Evolutionary conservation across 2,329 filamentous ascomycete genomes (phyloP).

Genomic region (Elsinoe australis): DNA sequence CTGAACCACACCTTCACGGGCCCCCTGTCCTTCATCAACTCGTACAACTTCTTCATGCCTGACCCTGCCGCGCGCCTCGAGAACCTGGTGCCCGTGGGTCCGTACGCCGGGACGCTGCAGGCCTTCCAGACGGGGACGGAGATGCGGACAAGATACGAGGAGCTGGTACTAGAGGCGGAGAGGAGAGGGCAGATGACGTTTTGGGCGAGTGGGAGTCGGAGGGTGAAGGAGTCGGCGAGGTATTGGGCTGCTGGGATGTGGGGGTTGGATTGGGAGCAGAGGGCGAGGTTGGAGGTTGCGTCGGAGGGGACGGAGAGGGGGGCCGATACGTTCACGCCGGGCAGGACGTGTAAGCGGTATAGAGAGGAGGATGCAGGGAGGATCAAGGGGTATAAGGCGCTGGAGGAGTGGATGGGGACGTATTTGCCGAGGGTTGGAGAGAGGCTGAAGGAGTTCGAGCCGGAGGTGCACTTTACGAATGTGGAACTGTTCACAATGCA

Average conservation of each 20-base stretch:
- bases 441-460: slow-evolving; percentile 39
- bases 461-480: slow-evolving; percentile 37
- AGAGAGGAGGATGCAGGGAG: slow-evolving; percentile 38
- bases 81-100: slow-evolving; percentile 49
- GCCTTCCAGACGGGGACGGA: slow-evolving; percentile 49
- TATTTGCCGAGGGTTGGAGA: slow-evolving; percentile 43
- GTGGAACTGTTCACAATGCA: slow-evolving; percentile 53
- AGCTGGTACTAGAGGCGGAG: slow-evolving; percentile 35
- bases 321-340: slow-evolving; percentile 51
- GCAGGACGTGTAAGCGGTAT: slow-evolving; percentile 39
- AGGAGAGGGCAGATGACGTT: slow-evolving; percentile 33
- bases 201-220: slow-evolving; percentile 49
- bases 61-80: slow-evolving; percentile 41
- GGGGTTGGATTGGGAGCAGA: slow-evolving; percentile 40
- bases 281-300: slow-evolving; percentile 44
- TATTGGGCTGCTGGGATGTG: slow-evolving; percentile 51
- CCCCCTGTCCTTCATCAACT: slow-evolving; percentile 47
- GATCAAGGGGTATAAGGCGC: slow-evolving; percentile 43
- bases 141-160: slow-evolving; percentile 46
- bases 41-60: slow-evolving; percentile 49
- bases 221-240: slow-evolving; percentile 50
- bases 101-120: slow-evolving; percentile 48
- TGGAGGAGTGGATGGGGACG: slow-evolving; percentile 39
- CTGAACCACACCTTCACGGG: slow-evolving; percentile 39
- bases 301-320: slow-evolving; percentile 45